Percentiles rank a stretch among this genome's conserved stretches.
phyloP scores from a whole-genome alignment of 441 rosid genomes.

The Corymbia calophylla region DNA sequence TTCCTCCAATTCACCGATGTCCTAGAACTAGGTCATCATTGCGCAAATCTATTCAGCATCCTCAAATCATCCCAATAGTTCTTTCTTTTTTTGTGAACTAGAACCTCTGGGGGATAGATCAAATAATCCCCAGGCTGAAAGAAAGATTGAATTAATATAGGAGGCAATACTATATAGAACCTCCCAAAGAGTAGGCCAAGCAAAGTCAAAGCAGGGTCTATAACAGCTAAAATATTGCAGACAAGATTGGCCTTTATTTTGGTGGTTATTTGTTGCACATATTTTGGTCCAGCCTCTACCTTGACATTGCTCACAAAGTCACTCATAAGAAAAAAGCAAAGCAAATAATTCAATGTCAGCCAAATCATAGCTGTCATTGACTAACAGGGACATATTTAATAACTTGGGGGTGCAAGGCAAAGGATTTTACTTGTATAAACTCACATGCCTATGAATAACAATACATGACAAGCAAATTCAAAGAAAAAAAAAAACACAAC shows the following conservation, averaged over 20 bases:
- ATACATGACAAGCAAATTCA: background rate
- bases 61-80: background rate
- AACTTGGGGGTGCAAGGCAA: background rate
- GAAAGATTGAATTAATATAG: background rate
- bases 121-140: background rate
- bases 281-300: background rate
- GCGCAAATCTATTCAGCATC: background rate
- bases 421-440: background rate
- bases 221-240: background rate
- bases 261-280: background rate
- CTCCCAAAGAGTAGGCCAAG: background rate
- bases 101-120: background rate
- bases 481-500: background rate
- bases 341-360: background rate
- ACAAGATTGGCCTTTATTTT: background rate
- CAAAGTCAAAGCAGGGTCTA: background rate
- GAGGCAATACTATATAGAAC: background rate
- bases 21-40: background rate
- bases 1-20: background rate
- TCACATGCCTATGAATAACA: background rate
- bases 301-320: background rate
- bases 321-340: rapidly evolving
- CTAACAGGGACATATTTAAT: background rate
- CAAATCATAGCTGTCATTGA: background rate
- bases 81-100: background rate